phyloP scores from a whole-genome alignment of 2,329 filamentous ascomycete genomes.

The Phoma herbarum region DNA sequence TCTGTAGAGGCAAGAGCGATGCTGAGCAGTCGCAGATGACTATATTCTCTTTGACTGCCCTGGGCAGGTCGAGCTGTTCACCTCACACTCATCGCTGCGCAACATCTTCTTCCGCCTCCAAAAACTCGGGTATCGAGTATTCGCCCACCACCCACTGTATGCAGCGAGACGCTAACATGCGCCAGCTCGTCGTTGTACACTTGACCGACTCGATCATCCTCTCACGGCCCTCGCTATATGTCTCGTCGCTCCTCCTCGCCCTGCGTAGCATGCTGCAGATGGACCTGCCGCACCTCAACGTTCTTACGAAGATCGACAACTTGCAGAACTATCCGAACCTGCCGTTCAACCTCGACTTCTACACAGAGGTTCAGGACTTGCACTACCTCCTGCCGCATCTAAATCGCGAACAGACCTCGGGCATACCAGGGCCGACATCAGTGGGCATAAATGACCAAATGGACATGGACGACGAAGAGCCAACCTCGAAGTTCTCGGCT shows the following conservation, averaged over 20 bases:
- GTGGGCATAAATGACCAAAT: conserved; percentile 44
- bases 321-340: conserved; percentile 83
- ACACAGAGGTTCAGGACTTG: conserved; percentile 96
- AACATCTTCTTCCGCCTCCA: conserved; percentile 92
- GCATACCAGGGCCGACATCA: conserved; percentile 44
- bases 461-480: conserved; percentile 52
- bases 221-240: conserved; percentile 91
- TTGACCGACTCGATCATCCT: conserved; percentile 94
- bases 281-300: conserved; percentile 94
- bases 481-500: conserved; percentile 74
- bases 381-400: conserved; percentile 83
- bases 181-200: conserved; percentile 88
- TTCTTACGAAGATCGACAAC: conserved; percentile 98
- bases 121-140: conserved; percentile 89
- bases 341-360: conserved; percentile 95
- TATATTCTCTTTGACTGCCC: conserved; percentile 97
- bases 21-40: conserved; percentile 66
- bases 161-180: conserved; percentile 35
- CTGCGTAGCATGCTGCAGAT: conserved; percentile 98
- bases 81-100: conserved; percentile 88
- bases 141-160: conserved; percentile 51
- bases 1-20: conserved; percentile 10
- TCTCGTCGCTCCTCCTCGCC: conserved; percentile 91
- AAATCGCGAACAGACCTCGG: conserved; percentile 70
- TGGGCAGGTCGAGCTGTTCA: conserved; percentile 96